A percentile compares a stretch with the other conserved stretches of the same genome.
Conservation (phyloP, 2,329 filamentous ascomycete genomes). For the Nothomitra cinnamomea region DNA sequence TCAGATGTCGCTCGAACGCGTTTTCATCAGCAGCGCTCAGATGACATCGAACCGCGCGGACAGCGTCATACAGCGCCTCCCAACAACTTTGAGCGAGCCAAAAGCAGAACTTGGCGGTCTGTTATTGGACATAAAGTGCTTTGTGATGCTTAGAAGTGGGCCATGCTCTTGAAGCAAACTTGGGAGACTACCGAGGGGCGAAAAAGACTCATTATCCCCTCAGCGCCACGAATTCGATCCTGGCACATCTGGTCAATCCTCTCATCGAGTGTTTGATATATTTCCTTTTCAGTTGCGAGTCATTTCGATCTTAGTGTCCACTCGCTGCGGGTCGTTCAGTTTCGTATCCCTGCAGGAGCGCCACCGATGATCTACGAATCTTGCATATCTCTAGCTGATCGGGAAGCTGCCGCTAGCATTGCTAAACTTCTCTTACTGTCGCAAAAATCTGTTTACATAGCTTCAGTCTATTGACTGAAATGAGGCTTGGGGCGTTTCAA, state of each 20-base stretch:
- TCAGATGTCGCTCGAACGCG: background rate
- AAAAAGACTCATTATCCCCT: background rate
- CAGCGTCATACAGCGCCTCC: slow-evolving; percentile 1
- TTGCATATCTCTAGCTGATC: background rate
- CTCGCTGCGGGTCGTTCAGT: background rate
- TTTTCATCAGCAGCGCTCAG: background rate
- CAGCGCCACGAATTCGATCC: background rate
- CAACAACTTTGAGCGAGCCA: background rate
- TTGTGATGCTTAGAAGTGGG: background rate
- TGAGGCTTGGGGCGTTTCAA: background rate
- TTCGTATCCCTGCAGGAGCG: slow-evolving; percentile 1
- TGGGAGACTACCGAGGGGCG: background rate
- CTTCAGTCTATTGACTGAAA: background rate
- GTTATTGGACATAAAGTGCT: background rate
- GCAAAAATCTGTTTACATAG: background rate
- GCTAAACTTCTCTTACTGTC: background rate
- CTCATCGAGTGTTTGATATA: background rate
- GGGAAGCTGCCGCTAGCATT: background rate
- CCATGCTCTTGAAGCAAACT: background rate
- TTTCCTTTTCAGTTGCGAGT: background rate
- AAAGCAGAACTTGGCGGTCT: background rate
- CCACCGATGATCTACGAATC: slow-evolving; percentile 3
- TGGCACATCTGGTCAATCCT: background rate
- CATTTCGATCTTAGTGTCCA: background rate
- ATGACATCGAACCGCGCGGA: background rate